Evolutionary conservation across 305 asterid genomes (phyloP).

Genomic region (Rubia occidens): DNA sequence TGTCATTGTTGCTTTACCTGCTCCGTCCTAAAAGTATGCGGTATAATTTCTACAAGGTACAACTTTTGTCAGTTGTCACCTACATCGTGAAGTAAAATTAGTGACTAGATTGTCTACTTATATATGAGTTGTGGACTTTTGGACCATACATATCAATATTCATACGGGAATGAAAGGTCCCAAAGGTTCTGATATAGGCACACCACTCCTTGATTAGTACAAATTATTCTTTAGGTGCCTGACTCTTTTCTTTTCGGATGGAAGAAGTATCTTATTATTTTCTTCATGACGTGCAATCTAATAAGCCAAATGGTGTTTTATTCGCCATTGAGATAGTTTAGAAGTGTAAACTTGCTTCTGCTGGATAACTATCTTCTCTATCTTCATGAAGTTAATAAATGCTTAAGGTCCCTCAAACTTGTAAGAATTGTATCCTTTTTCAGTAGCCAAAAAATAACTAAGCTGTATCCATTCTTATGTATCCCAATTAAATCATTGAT

Average conservation of each 20-base stretch:
- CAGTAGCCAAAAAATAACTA: not conserved
- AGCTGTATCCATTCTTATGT: not conserved
- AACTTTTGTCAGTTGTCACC: not conserved
- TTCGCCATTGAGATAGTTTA: not conserved
- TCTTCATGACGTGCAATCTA: not conserved
- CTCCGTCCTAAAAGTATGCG: not conserved
- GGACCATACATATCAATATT: not conserved
- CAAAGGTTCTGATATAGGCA: not conserved
- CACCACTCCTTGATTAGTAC: not conserved
- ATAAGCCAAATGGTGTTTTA: not conserved
- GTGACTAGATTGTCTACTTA: not conserved
- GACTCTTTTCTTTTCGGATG: not conserved
- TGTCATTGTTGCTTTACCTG: too few relatives aligned
- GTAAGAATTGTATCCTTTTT: not conserved
- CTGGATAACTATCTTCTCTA: not conserved
- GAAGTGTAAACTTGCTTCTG: not conserved
- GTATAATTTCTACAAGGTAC: not conserved
- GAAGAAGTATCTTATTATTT: not conserved
- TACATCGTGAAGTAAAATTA: not conserved
- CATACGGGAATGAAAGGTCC: not conserved
- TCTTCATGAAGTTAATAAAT: not conserved
- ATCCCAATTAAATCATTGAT: slow-evolving; percentile 9
- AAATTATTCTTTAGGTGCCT: not conserved
- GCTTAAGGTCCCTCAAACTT: not conserved
- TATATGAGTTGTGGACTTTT: not conserved